Evolutionary conservation across 352 stramenopile genomes (phyloP), one percentile per base, ranked within the genome.

Genomic region (Phytophthora pini): DNA sequence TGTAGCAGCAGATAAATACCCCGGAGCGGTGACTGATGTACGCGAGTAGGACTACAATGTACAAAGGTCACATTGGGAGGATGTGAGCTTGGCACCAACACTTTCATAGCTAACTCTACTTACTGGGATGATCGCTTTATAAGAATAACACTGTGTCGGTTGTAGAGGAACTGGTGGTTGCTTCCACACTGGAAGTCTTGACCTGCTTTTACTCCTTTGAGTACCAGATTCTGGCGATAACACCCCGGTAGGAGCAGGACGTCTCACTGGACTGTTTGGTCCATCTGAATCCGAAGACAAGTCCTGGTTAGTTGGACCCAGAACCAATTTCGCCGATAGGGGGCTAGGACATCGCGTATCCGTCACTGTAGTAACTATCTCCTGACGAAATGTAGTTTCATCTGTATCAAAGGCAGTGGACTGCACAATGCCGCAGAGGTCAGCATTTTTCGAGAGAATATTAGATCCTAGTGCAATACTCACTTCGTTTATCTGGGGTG

Each of bases 111-210:
- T 27, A 17, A 32, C 1, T 34, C 3, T 32, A 36, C 73, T 12
- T 68, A 90, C 81, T 47, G 79, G 68, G 15, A 85, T 24, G 29
- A 82, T 60, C 3, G 72, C 80, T 62, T 92, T 84, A 32, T 77
- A 70, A 12, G 77, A 65, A 56, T 88, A 89, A 43, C 65, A 74
- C 34, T 90, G 72, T 1, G 58, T 43, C 15, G 82, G 79, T 9
- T 84, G 64, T 22, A 92, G 65, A 7, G 85, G 85, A 29, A 93
- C 80, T 1, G 76, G 80, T 9, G 80, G 68, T 34, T 70, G 78
- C 51, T 89, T 89, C 82, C 85, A 91, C 4, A 66, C 51, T 22
- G 80, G 75, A 1, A 79, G 38, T 32, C 79, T 89, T 24, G 63
- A 61, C 39, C 49, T 65, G n/a, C 0, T 38, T 51, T 9, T 63